Base-by-base conservation (phyloP, 2,329 filamentous ascomycete species). In the Calonectria pseudoreteaudii region DNA sequence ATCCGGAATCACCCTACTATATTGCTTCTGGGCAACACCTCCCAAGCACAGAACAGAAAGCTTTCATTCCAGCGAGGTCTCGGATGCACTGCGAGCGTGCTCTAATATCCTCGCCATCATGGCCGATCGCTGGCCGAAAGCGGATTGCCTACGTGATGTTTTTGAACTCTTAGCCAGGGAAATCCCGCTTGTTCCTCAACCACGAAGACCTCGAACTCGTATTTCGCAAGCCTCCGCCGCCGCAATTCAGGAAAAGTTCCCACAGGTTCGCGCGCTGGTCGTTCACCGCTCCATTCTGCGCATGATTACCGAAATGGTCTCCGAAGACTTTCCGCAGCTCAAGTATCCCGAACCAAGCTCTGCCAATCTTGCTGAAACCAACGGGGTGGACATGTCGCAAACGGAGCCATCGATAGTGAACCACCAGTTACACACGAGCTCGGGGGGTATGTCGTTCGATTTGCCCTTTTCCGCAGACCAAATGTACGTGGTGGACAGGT, bases 21-120 rank as follows among this genome's bases (percentile, higher is more conserved):
- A 85, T 72, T 84, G 83, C 73, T 84, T 83, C 74, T 85, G 79
- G 74, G 81, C 82, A 20, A 83, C 82, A 10, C 82, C 83, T 4
- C 81, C 80, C 0, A 73, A 79, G 31, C 75, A 76, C 8, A 72
- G 82, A 64, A 81, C 81, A 0, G 77, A 80, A 1, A 82, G 78
- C 18, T 84, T 81, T 44, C 74, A 80, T 50, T 77, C 78, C 0
- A 74, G 78, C 0, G 81, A 82, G 16, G 82, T 84, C 0, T 77
- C 81, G 1, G 82, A 85, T 56, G 84, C 84, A 3, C 72, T 85
- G 14, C 73, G 83, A 26, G 83, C 83, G 10, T 85, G 84, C 66
- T 82, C 79, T 4, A 84, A 81, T 50, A 83, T 81, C 13, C 79
- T 85, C 9, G 81, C 84, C 5, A 82, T 84, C 34, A 81, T 84